A percentile compares a stretch with the other conserved stretches of the same genome.
Conservation (phyloP, 495 filamentous ascomycete species). For the Tuber umbilicatum region DNA sequence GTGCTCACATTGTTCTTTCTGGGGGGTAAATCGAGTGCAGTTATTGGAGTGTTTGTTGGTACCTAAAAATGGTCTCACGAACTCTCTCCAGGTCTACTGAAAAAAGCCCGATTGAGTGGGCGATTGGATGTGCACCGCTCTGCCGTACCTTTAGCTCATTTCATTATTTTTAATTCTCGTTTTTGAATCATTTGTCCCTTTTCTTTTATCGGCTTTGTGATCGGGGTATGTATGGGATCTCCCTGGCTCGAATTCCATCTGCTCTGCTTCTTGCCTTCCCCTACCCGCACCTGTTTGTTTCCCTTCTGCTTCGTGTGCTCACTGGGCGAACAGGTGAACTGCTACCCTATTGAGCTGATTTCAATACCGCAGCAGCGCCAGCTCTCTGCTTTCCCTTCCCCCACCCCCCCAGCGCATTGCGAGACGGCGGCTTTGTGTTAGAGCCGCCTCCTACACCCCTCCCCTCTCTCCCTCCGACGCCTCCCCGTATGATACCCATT, state of each 20-base stretch:
- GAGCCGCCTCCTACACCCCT: constrained; percentile 22
- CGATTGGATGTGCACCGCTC: not conserved
- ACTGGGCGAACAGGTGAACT: not conserved
- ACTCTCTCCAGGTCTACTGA: constrained; percentile 8
- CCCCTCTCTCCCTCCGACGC: constrained; percentile 7
- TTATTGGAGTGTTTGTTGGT: constrained; percentile 14
- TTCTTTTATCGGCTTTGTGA: constrained; percentile 5
- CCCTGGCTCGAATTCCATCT: constrained; percentile 15
- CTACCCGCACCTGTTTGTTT: not conserved
- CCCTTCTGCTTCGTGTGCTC: not conserved
- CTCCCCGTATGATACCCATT: constrained; percentile 19
- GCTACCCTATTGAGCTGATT: constrained; percentile 21
- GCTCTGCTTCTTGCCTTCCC: constrained; percentile 4
- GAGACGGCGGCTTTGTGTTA: constrained; percentile 24
- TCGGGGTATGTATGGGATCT: constrained; percentile 9
- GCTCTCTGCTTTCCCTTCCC: constrained; percentile 13
- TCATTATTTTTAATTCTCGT: constrained; percentile 11
- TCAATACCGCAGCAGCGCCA: constrained; percentile 27
- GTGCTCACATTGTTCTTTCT: constrained; percentile 1
- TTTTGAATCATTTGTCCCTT: not conserved
- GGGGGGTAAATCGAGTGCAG: constrained; percentile 3
- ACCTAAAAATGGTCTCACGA: constrained; percentile 21
- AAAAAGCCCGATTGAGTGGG: constrained; percentile 6
- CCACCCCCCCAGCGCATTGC: constrained; percentile 16
- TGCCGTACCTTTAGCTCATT: not conserved